Evolutionary conservation across 2,329 filamentous ascomycete species (phyloP), one percentile per base, ranked within the genome.

Genomic region (Colletotrichum musicola): DNA sequence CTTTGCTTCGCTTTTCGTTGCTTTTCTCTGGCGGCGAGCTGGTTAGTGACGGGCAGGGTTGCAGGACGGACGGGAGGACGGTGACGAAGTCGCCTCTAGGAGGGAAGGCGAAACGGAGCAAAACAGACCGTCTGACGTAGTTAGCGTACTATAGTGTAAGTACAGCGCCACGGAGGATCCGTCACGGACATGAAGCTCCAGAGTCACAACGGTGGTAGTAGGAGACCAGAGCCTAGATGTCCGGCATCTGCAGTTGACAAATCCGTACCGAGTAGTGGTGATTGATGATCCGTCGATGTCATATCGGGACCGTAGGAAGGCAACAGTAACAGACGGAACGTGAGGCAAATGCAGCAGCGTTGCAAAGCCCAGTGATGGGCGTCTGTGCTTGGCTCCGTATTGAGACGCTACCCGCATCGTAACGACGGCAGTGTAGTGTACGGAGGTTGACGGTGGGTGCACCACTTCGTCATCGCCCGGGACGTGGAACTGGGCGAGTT

Each of bases 381-480:
- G 20, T 16, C 62, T 40, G 53, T 66, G 22, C 6, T 9, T 35
- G 10, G 7, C 30, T 50, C 50, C 49, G 58, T 54, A 51, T 22
- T 49, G 20, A 25, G n/a, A 53, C 38, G 38, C 54, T 44, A 25
- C 53, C 25, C 53, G 58, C 30, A 35, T 35, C 30, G 30, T 10
- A 35, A 10, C 30, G 30, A 35, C 30, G 6, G 22, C 22, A 25
- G 22, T 25, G 2, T 10, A 25, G 22, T 25, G 2, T 10, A 64
- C 51, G 62, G 57, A 22, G 50, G 65, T 47, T 65, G 55, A 68
- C 65, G 49, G 55, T 56, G 47, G 51, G 62, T 64, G 64, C 64
- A 63, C 50, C 6, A 42, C 62, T 25, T 65, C 65, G 62, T 68
- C 65, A 68, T 68, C 44, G 64, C n/a, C 61, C 49, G 55, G 61